Base-by-base conservation (phyloP, 2,329 filamentous ascomycete species). In the Neofusicoccum sp. region DNA sequence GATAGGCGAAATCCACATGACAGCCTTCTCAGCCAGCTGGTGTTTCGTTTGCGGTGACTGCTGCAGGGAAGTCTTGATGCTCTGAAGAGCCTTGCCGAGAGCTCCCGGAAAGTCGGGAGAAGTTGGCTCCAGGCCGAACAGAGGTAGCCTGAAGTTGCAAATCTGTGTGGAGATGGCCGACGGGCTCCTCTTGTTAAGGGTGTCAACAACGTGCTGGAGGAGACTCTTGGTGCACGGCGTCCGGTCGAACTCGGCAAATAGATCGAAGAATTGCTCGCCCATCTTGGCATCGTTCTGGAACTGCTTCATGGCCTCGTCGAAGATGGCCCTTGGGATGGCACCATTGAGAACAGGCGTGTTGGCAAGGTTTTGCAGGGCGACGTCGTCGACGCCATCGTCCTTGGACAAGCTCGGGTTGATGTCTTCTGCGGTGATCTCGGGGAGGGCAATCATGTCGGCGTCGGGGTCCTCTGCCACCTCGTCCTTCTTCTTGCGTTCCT, bases 261-360 rank as follows among this genome's bases (percentile, higher is more conserved):
- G 84, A 68, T 89, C 80, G 75, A 95, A 98, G 76, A 97, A 96
- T 24, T 83, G 78, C 68, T 89, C 86, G 3, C 86, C 91, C 6
- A 91, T 81, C 1, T 80, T 78, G 1, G 86, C 76, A 62, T 84
- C 84, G 71, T 88, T 86, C 65, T 89, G 86, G 57, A 89, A 84
- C 68, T 96, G 88, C 73, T 89, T 91, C 78, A 87, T 86, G 5
- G 92, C 88, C 24, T 91, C 86, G 69, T 96, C 91, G 70, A 96
- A 97, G 49, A 99, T 90, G 40, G 93, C 92, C 60, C 92, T 84
- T 1, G 95, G 93, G 66, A 99, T 96, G 14, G 91, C 95, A n/a
- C 95, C 95, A 63, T 89, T 90, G 64, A 97, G 82, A 8, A 91
- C 91, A 3, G 93, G 92, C 49, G 92, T 93, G 61, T 82, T 79